Base-by-base conservation (phyloP, 768 basidiomycete genomes). In the Holtermanniella nyarrowii region DNA sequence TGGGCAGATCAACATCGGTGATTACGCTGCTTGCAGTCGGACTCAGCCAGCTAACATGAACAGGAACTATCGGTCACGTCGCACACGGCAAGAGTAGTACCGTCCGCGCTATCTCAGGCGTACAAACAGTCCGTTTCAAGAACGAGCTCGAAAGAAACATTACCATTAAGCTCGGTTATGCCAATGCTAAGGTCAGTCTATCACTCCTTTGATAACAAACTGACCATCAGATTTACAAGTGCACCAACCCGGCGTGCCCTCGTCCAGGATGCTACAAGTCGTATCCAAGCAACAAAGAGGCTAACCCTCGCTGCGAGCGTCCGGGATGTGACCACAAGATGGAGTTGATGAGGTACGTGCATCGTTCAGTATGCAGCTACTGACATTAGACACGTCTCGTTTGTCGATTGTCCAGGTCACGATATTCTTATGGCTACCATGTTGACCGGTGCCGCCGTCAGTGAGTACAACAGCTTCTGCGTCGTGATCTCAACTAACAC, bases 371-470 rank as follows among this genome's bases (percentile, higher is more conserved):
- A n/a, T 44, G 25, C 12, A 13, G 43, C 21, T 21, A 16, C 44
- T 20, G 16, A 42, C 54, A 26, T 24, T 50, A 74, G 76, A 59
- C 95, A 99, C 65, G 91, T 97, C 66, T 97, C 93, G 2, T 99
- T 99, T 73, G 95, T 99, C 68, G 95, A 99, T 73, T 76, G 75
- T 65, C 88, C 87, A 1, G 88, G 91, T 56, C 91, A 93, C 80
- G 90, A 96, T 73, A 97, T 99, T 82, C 83, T 99, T 73, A 99
- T 99, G 95, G 95, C 95, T 46, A 99, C 93, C 58, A 99, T 99
- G 95, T 77, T 99, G 62, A 97, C 97, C 79, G 95, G 93, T 73
- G 95, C 95, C 40, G 95, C 95, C 10, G 93, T 97, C 77, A 99
- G 65, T 67, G 49, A 52, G 65, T 67, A 14, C n/a, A 18, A 5